Base-by-base conservation (phyloP, 1,139 yeast species). In the Candida sanyaensis region DNA sequence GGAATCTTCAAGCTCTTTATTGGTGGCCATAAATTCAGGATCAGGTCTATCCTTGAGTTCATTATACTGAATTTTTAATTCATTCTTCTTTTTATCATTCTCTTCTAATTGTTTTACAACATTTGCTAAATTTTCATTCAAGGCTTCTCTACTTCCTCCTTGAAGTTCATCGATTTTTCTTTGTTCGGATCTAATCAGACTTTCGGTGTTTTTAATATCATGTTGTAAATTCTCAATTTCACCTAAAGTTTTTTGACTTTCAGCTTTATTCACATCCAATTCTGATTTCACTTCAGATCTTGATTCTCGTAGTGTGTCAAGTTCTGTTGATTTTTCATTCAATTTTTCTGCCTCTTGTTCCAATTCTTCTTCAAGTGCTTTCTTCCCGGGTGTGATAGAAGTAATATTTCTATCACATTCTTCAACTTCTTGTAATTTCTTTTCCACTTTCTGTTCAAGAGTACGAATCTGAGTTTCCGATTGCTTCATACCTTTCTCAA, bases 111-210 rank as follows among this genome's bases (percentile, higher is more conserved):
- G 50, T 11, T 44, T 24, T 11, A 24, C 36, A 9, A 48, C 33
- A 36, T 53, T 53, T 45, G 37, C 49, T 47, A 52, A 57, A 43
- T 38, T 53, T 43, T 51, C 55, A n/a, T 54, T 51, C 8, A 64
- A 51, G 3, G 53, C 54, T 40, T 68, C 71, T 44, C 66, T 68
- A 4, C 80, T 66, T 11, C 77, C 77, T 21, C 81, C 77, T 49
- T 69, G 68, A 24, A 66, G 61, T 13, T 63, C 67, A 41, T 70
- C 71, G 11, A 80, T 65, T 45, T 71, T 67, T 30, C 59, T 61
- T 46, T 71, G 68, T 48, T 78, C 78, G 45, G 44, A 8, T 42
- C 52, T 5, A 65, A 78, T 65, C 38, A 62, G 66, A 6, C 56
- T 54, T 34, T 69, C 61, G 8, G 66, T 55, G 1, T 58, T 52